Conservation (phyloP, 2,329 filamentous ascomycete genomes). For the Aspergillus pseudotamarii region DNA sequence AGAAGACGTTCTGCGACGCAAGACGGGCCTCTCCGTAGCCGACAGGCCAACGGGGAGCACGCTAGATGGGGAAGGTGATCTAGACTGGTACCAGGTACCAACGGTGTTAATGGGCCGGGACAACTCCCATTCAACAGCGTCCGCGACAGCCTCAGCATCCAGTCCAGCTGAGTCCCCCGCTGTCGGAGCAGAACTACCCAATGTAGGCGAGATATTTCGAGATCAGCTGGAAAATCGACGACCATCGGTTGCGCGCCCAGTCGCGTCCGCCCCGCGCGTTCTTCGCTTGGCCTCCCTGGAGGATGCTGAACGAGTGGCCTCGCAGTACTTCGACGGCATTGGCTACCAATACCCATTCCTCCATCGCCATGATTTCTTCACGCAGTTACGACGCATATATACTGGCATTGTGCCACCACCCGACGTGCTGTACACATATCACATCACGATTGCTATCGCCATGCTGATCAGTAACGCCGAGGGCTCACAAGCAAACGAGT, state of each 20-base stretch:
- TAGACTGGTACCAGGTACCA: constrained; percentile 43
- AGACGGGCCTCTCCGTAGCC: constrained; percentile 37
- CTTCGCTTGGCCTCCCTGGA: constrained; percentile 38
- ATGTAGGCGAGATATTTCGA: constrained; percentile 44
- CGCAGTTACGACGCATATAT: constrained; percentile 38
- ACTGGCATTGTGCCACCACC: constrained; percentile 35
- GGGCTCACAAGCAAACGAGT: constrained; percentile 33
- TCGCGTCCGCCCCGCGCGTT: constrained; percentile 33
- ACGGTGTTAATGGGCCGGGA: constrained; percentile 37
- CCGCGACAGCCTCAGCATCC: constrained; percentile 19
- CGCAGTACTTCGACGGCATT: constrained; percentile 42
- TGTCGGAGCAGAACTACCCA: constrained; percentile 37
- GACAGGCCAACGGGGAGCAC: constrained; percentile 36
- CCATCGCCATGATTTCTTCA: constrained; percentile 37
- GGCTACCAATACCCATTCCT: constrained; percentile 44
- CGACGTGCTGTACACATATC: constrained; percentile 39
- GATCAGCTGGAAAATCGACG: constrained; percentile 42
- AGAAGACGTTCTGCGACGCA: constrained; percentile 39
- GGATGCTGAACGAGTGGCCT: constrained; percentile 36
- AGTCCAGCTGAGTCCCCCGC: constrained; percentile 20
- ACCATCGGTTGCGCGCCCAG: constrained; percentile 36
- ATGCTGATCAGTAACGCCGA: constrained; percentile 39
- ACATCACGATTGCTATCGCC: constrained; percentile 41
- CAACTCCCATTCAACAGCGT: constrained; percentile 22
- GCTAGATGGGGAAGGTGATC: constrained; percentile 36